A percentile compares a stretch with the other conserved stretches of the same genome.
These are phyloP conservation scores for Pouteria campechiana DNA, from an alignment of 179 eudicot genomes.

Conservation along the genomic window DNA sequence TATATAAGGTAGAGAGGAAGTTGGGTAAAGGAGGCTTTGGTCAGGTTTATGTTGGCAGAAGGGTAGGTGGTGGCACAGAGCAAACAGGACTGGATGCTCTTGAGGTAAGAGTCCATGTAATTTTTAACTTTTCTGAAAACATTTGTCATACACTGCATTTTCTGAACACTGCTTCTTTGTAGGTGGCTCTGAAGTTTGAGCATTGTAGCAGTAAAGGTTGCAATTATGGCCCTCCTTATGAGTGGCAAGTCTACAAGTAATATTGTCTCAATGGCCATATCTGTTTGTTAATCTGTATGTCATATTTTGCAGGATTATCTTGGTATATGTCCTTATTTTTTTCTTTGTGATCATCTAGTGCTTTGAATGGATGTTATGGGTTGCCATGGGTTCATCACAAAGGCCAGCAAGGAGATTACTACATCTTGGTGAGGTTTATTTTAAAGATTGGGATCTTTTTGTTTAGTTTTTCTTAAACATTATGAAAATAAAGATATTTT, in stretches of 20 bases:
- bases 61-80: slow-evolving; percentile 62
- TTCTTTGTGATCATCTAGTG: slow-evolving; percentile 22
- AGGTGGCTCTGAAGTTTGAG: slow-evolving; percentile 94
- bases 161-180: slow-evolving; percentile 6
- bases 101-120: slow-evolving; percentile 39
- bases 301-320: not conserved
- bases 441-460: not conserved
- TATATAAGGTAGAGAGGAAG: slow-evolving; percentile 67
- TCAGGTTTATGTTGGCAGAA: slow-evolving; percentile 86
- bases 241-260: slow-evolving; percentile 99
- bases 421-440: slow-evolving; percentile 68
- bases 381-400: slow-evolving; percentile 79
- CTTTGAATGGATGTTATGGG: slow-evolving; percentile 87
- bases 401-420: slow-evolving; percentile 89
- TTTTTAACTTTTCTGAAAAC: no score
- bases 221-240: slow-evolving; percentile 95
- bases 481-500: not conserved
- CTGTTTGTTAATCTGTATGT: not conserved
- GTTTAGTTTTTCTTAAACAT: no score
- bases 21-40: slow-evolving; percentile 97
- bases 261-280: not conserved
- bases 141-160: slow-evolving; percentile 1
- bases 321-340: slow-evolving; percentile 5
- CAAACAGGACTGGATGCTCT: slow-evolving; percentile 82
- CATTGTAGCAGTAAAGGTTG: slow-evolving; percentile 96